A percentile compares a stretch with the other conserved stretches of the same genome.
Conservation (phyloP, 441 rosid species). For the Adansonia grandidieri region DNA sequence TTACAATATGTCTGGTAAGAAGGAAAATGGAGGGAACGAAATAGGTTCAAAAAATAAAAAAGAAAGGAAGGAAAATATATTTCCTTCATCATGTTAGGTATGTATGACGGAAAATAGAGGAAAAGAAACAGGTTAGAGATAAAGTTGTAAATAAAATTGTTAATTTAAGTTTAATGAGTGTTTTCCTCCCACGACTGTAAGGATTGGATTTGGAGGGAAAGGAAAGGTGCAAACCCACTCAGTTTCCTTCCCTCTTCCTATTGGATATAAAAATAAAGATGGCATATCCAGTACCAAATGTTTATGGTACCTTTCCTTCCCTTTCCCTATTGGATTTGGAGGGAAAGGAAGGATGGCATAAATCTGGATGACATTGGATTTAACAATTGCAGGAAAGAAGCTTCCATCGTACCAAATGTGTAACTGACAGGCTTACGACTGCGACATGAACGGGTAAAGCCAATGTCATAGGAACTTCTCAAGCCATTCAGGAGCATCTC, state of each 20-base stretch:
- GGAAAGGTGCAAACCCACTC: background rate
- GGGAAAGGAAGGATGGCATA: too few species aligned
- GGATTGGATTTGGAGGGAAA: background rate
- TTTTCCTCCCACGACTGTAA: background rate
- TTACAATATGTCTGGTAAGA: background rate
- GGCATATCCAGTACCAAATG: too few species aligned
- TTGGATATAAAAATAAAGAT: background rate
- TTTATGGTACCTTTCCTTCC: too few species aligned
- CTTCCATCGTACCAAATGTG: conserved; percentile 66
- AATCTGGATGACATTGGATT: background rate
- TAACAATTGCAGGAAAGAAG: conserved; percentile 18
- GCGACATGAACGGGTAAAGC: conserved; percentile 66
- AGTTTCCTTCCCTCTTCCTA: background rate
- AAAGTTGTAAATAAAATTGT: background rate
- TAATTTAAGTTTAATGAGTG: conserved; percentile 5
- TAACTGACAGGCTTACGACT: conserved; percentile 59
- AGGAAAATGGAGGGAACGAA: background rate
- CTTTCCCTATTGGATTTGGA: too few species aligned
- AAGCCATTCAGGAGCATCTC: conserved; percentile 52
- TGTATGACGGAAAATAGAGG: background rate
- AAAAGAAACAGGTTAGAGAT: background rate
- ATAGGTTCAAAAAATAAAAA: background rate
- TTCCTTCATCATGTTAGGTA: background rate
- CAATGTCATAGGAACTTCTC: conserved; percentile 36
- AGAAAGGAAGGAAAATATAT: background rate